These are phyloP conservation scores for Pyrenochaeta sp. DNA, from an alignment of 2,329 filamentous ascomycete species.

Conservation along the genomic window DNA sequence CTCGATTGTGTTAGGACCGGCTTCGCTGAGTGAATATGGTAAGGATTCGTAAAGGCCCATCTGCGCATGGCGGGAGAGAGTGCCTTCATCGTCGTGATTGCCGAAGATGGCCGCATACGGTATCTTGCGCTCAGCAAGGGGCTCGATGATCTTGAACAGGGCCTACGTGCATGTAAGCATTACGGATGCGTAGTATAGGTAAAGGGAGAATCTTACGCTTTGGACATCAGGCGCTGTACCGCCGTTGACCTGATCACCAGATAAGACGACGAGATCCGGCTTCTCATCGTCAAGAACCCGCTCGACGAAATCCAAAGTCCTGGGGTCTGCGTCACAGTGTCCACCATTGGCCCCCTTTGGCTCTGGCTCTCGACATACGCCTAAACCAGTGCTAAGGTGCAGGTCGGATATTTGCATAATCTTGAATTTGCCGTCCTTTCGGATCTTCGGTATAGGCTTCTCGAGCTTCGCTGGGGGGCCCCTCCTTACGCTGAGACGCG, in stretches of 20 bases:
- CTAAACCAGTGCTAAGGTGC: slow-evolving; percentile 89
- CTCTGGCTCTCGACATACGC: slow-evolving; percentile 84
- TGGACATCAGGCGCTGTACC: slow-evolving; percentile 91
- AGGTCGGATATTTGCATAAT: slow-evolving; percentile 96
- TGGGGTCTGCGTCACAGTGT: slow-evolving; percentile 87
- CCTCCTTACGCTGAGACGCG: slow-evolving; percentile 79
- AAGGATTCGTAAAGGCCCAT: slow-evolving; percentile 88
- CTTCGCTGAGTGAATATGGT: slow-evolving; percentile 86
- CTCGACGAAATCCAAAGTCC: slow-evolving; percentile 88
- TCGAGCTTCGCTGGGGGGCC: slow-evolving; percentile 71
- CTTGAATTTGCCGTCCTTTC: slow-evolving; percentile 93
- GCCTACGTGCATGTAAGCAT: slow-evolving; percentile 61
- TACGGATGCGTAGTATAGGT: background rate
- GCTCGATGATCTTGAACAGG: slow-evolving; percentile 89
- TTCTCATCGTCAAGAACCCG: slow-evolving; percentile 89
- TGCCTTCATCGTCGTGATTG: slow-evolving; percentile 94
- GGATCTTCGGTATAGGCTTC: slow-evolving; percentile 78
- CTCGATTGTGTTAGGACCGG: slow-evolving; percentile 83
- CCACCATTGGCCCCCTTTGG: slow-evolving; percentile 76
- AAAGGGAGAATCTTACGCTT: slow-evolving; percentile 64
- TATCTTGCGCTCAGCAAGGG: slow-evolving; percentile 85
- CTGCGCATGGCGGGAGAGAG: slow-evolving; percentile 76
- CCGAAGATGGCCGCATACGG: slow-evolving; percentile 95
- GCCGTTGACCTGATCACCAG: slow-evolving; percentile 94
- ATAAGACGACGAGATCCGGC: slow-evolving; percentile 89